These are phyloP conservation scores for Trichoderma harzianum DNA, from an alignment of 2,329 filamentous ascomycete genomes.

Conservation along the genomic window DNA sequence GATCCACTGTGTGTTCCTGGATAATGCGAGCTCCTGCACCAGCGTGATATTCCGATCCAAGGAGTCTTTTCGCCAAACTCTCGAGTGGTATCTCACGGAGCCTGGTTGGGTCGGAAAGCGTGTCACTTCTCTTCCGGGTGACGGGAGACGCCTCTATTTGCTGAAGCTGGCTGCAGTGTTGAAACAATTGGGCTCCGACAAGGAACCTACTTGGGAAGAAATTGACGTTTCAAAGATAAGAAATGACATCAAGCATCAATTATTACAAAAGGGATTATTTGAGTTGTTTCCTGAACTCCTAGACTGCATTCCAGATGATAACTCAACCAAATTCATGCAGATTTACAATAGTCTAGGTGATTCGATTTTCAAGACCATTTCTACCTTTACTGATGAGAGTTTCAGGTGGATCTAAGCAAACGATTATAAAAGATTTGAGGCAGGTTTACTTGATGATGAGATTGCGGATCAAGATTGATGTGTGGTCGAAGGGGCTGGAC, in stretches of 20 bases:
- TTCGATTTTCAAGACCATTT: background rate
- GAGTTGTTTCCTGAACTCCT: background rate
- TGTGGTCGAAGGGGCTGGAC: background rate
- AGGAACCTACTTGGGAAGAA: background rate
- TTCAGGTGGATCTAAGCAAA: background rate
- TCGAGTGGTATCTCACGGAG: background rate
- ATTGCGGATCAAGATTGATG: background rate
- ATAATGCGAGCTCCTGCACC: background rate
- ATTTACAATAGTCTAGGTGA: background rate
- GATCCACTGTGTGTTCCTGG: background rate
- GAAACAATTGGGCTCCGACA: background rate
- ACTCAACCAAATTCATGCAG: background rate
- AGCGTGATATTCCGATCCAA: background rate
- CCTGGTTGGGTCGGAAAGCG: background rate
- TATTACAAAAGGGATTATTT: accelerated
- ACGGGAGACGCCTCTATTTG: background rate
- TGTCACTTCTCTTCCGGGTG: background rate
- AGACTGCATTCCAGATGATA: background rate
- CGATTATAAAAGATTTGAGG: background rate
- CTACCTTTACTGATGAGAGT: background rate
- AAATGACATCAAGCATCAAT: background rate
- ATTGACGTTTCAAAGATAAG: background rate
- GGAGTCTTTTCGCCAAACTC: background rate
- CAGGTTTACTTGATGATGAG: background rate
- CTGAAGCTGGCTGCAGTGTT: background rate